Percentiles rank a stretch among this genome's conserved stretches.
These are phyloP conservation scores for Talaromyces sp. DNA, from an alignment of 2,329 filamentous ascomycete species.

Conservation along the genomic window DNA sequence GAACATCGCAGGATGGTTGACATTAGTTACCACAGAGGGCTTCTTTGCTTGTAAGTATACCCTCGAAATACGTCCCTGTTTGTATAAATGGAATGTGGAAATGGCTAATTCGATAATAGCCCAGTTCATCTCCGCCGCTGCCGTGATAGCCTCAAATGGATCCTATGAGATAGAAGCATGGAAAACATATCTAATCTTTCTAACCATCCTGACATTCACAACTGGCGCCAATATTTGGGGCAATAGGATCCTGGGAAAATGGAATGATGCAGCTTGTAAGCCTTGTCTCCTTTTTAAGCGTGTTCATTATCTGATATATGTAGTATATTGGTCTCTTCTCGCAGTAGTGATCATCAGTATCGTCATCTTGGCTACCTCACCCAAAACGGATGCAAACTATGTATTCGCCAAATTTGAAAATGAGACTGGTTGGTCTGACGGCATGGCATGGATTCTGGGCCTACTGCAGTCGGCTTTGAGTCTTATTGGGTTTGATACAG, in stretches of 20 bases:
- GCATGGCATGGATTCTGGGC: neutral
- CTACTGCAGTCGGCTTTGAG: neutral
- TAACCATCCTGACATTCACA: neutral
- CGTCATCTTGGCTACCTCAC: neutral
- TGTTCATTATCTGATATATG: neutral
- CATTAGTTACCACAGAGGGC: neutral
- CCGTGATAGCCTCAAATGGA: neutral
- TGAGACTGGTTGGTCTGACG: neutral
- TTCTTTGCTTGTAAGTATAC: neutral
- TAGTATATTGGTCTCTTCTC: neutral
- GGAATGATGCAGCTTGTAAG: neutral
- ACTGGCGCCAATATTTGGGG: neutral
- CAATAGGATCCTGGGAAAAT: neutral
- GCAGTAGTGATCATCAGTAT: neutral
- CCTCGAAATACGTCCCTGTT: neutral
- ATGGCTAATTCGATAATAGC: neutral
- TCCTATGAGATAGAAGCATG: neutral
- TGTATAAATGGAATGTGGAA: neutral
- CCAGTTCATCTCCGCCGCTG: neutral
- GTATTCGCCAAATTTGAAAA: neutral
- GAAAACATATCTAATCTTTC: neutral
- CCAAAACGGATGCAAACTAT: neutral
- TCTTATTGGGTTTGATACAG: slow-evolving; percentile 1
- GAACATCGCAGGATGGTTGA: neutral
- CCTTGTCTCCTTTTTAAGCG: neutral